Percentiles rank a stretch among this genome's conserved stretches.
Conservation (phyloP, 192 early-diverging fungal species). For the Coemansia sp. region DNA sequence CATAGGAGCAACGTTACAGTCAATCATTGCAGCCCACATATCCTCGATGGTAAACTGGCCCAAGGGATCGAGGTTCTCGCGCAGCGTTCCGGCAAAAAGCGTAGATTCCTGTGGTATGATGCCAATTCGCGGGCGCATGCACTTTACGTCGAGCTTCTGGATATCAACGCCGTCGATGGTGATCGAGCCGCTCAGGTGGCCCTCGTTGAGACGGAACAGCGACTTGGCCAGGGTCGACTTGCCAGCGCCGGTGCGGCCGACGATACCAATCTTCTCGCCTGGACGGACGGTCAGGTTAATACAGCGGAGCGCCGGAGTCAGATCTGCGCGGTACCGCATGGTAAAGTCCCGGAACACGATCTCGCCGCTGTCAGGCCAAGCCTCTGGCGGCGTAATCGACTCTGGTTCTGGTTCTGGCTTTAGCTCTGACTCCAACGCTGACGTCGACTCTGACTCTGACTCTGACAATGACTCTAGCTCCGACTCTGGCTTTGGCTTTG, state of each 20-base stretch:
- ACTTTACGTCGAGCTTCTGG: conserved; percentile 63
- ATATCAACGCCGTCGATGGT: conserved; percentile 80
- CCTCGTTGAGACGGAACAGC: conserved; percentile 61
- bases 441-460: no score
- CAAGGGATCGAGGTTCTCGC: conserved; percentile 81
- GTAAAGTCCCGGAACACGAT: conserved; percentile 60
- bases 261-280: conserved; percentile 62
- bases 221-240: conserved; percentile 60
- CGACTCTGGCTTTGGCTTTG: no score
- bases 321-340: conserved; percentile 59
- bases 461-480: no score
- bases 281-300: conserved; percentile 50
- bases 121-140: conserved; percentile 52
- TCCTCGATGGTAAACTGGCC: conserved; percentile 63
- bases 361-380: conserved; percentile 65
- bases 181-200: conserved; percentile 48
- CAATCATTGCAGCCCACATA: conserved; percentile 61
- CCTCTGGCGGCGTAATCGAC: conserved; percentile 35
- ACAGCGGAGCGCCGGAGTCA: conserved; percentile 31
- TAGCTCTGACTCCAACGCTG: no score
- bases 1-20: background rate
- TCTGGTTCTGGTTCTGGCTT: conserved; percentile 49
- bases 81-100: conserved; percentile 62
- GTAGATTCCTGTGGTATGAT: conserved; percentile 70
- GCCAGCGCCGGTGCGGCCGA: conserved; percentile 59